Percentiles rank a stretch among this genome's conserved stretches.
phyloP scores from a whole-genome alignment of 495 filamentous ascomycete species.

The Penicillium parvum region DNA sequence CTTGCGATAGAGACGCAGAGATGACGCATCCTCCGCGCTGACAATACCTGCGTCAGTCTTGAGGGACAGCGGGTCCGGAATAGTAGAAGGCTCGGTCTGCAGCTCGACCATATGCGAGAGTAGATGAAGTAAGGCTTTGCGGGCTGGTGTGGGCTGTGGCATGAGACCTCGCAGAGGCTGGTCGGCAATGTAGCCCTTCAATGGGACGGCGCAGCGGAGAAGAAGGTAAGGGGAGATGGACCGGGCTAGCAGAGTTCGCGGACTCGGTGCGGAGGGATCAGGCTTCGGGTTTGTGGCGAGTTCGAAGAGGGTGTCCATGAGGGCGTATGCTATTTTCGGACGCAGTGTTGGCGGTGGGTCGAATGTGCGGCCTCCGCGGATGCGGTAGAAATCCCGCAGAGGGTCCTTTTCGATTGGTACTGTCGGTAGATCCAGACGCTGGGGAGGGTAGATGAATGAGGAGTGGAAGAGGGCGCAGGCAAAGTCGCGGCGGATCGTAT shows the following conservation, averaged over 20 bases:
- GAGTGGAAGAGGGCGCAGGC: slow-evolving; percentile 72
- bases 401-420: slow-evolving; percentile 45
- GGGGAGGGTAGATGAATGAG: slow-evolving; percentile 72
- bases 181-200: slow-evolving; percentile 83
- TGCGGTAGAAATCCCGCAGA: slow-evolving; percentile 59
- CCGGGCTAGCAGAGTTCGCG: slow-evolving; percentile 60
- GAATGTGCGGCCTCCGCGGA: slow-evolving; percentile 66
- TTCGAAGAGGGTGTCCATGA: slow-evolving; percentile 75
- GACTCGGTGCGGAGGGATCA: slow-evolving; percentile 3
- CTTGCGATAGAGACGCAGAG: slow-evolving; percentile 43
- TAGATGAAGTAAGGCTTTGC: slow-evolving; percentile 70
- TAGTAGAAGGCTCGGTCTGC: slow-evolving; percentile 64
- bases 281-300: slow-evolving; percentile 36
- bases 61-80: slow-evolving; percentile 55
- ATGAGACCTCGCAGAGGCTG: slow-evolving; percentile 88
- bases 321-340: slow-evolving; percentile 69
- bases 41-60: slow-evolving; percentile 42
- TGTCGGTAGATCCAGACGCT: slow-evolving; percentile 57
- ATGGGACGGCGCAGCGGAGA: slow-evolving; percentile 69
- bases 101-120: slow-evolving; percentile 60
- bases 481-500: slow-evolving; percentile 65
- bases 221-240: slow-evolving; percentile 81
- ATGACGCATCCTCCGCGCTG: slow-evolving; percentile 6
- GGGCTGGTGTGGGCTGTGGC: slow-evolving; percentile 81
- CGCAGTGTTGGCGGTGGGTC: slow-evolving; percentile 61